These are phyloP conservation scores for Dactylellina haptotyla DNA, from an alignment of 2,329 filamentous ascomycete genomes.

Conservation along the genomic window DNA sequence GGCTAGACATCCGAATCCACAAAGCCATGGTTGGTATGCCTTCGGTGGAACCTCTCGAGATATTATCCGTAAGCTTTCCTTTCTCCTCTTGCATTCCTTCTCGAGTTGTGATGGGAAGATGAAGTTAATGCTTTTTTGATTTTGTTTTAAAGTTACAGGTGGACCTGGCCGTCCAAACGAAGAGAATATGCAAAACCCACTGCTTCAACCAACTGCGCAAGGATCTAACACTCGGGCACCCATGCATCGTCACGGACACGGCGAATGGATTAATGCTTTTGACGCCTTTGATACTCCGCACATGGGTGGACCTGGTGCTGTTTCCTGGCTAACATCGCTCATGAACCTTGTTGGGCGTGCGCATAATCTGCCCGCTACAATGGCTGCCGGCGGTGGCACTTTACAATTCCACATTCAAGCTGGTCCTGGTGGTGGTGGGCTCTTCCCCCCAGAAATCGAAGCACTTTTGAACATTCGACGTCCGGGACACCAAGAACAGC, in stretches of 20 bases:
- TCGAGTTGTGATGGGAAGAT: neutral
- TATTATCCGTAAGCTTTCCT: constrained; percentile 57
- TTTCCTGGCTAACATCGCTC: constrained; percentile 62
- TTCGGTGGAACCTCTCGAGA: constrained; percentile 58
- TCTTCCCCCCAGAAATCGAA: constrained; percentile 67
- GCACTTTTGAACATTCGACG: constrained; percentile 61
- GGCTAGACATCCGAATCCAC: constrained; percentile 57
- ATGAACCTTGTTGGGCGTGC: constrained; percentile 52
- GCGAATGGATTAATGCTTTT: constrained; percentile 54
- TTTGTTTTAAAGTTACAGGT: constrained; percentile 32
- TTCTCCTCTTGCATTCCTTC: neutral
- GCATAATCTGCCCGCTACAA: constrained; percentile 53
- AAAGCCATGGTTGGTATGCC: constrained; percentile 58
- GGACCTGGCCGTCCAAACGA: constrained; percentile 39
- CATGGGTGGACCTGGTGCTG: constrained; percentile 53
- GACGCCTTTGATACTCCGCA: constrained; percentile 47
- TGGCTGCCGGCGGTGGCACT: constrained; percentile 63
- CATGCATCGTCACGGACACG: constrained; percentile 44
- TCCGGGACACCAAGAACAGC: constrained; percentile 55
- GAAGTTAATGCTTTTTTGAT: neutral
- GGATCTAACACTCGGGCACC: constrained; percentile 30
- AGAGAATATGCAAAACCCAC: constrained; percentile 53
- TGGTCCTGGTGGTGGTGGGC: constrained; percentile 48
- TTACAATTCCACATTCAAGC: constrained; percentile 68
- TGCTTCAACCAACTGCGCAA: constrained; percentile 47